Evolutionary conservation across 495 filamentous ascomycete genomes (phyloP).

Genomic region (Bathelium albidoporum): DNA sequence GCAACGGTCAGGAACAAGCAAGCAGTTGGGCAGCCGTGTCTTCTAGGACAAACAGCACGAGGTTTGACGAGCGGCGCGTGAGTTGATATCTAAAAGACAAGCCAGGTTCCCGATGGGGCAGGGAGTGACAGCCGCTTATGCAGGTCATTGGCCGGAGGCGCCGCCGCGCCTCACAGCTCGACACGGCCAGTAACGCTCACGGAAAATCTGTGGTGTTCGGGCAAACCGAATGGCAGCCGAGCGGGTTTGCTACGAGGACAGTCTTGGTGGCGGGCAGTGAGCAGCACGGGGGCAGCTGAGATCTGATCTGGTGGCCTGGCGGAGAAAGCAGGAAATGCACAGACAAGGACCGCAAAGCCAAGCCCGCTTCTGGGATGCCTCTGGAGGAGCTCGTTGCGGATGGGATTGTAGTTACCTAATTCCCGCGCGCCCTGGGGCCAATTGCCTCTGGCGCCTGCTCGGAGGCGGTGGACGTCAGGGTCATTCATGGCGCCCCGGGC

Average conservation of each 20-base stretch:
- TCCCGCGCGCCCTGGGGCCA: not conserved
- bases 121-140: not conserved
- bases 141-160: slow-evolving; percentile 1
- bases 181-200: not conserved
- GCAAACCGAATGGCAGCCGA: not conserved
- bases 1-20: too few species aligned
- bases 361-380: not conserved
- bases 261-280: not conserved
- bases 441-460: not conserved
- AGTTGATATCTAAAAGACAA: not conserved
- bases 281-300: not conserved
- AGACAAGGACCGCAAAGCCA: not conserved
- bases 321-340: slow-evolving; percentile 5
- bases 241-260: not conserved
- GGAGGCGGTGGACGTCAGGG: not conserved
- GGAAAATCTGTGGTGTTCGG: not conserved
- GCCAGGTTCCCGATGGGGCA: not conserved
- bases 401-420: slow-evolving; percentile 4
- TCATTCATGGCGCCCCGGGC: not conserved
- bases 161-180: not conserved
- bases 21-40: not conserved
- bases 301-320: not conserved
- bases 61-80: not conserved
- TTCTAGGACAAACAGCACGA: not conserved
- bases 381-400: not conserved